Conservation (phyloP, 2,329 filamentous ascomycete genomes). For the Penicillium thymicola region DNA sequence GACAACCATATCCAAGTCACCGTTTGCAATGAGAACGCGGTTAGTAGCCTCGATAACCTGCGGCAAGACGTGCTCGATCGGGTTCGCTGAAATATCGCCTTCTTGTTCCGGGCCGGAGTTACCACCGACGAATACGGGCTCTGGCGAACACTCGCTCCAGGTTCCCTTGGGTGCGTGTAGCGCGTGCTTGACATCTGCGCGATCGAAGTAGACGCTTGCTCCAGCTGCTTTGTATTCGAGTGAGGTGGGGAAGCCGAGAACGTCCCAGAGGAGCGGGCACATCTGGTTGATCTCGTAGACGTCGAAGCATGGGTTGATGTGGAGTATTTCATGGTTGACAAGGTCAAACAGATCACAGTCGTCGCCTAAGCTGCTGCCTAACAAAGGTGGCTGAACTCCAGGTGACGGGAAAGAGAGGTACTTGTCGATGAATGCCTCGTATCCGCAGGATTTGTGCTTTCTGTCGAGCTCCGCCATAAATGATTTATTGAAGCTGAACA, state of each 20-base stretch:
- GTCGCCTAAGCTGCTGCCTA: constrained; percentile 45
- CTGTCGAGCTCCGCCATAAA: constrained; percentile 41
- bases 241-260: constrained; percentile 60
- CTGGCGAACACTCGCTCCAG: constrained; percentile 36
- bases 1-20: constrained; percentile 68
- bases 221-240: constrained; percentile 60
- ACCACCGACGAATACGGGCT: constrained; percentile 46
- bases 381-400: constrained; percentile 56
- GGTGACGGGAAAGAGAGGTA: constrained; percentile 53
- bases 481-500: constrained; percentile 47
- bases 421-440: constrained; percentile 45
- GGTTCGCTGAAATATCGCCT: constrained; percentile 49
- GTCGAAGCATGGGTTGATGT: constrained; percentile 74
- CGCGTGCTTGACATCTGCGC: constrained; percentile 64
- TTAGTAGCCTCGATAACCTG: constrained; percentile 54
- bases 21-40: constrained; percentile 72
- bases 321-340: constrained; percentile 53
- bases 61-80: constrained; percentile 50
- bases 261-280: constrained; percentile 68
- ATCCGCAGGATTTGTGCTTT: constrained; percentile 46
- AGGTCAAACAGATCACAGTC: constrained; percentile 58
- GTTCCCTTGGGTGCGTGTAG: constrained; percentile 57
- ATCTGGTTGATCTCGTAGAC: constrained; percentile 70
- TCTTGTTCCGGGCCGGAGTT: constrained; percentile 35
- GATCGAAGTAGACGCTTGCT: constrained; percentile 66